These are phyloP conservation scores for Barnettozyma pratensis DNA, from an alignment of 805 yeast genomes.

Conservation along the genomic window DNA sequence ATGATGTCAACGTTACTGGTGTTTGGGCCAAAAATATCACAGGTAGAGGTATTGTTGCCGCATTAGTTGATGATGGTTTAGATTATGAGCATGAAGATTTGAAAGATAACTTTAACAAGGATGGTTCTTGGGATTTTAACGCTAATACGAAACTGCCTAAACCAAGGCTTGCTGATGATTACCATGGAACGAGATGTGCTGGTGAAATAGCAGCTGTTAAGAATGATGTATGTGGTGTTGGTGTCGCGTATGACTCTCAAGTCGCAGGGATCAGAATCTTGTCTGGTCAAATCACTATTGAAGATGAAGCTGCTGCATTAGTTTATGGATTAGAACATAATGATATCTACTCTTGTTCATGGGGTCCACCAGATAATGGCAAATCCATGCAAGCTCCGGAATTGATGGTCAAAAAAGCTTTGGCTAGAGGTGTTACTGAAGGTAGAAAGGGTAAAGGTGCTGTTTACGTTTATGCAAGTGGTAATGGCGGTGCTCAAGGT, in stretches of 20 bases:
- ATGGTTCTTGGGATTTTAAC: slow-evolving; percentile 94
- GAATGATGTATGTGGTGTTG: slow-evolving; percentile 89
- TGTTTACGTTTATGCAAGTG: slow-evolving; percentile 91
- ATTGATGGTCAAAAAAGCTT: slow-evolving; percentile 68
- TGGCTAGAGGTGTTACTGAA: slow-evolving; percentile 75
- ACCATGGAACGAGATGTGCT: slow-evolving; percentile 97
- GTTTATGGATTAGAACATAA: slow-evolving; percentile 75
- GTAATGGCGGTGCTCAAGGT: slow-evolving; percentile 79
- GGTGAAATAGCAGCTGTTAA: slow-evolving; percentile 89
- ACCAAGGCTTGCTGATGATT: slow-evolving; percentile 77
- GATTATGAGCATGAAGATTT: slow-evolving; percentile 79
- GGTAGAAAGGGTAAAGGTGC: slow-evolving; percentile 84
- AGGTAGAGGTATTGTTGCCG: slow-evolving; percentile 79
- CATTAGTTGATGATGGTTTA: slow-evolving; percentile 91
- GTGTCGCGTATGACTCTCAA: slow-evolving; percentile 85
- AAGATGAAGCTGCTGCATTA: slow-evolving; percentile 88
- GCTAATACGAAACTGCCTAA: slow-evolving; percentile 68
- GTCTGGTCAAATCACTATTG: slow-evolving; percentile 73
- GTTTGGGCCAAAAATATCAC: slow-evolving; percentile 80
- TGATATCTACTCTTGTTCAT: slow-evolving; percentile 93
- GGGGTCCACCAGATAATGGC: slow-evolving; percentile 98
- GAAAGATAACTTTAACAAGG: slow-evolving; percentile 56
- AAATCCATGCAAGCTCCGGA: slow-evolving; percentile 82
- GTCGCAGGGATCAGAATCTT: slow-evolving; percentile 89
- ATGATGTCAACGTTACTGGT: slow-evolving; percentile 82